Percentiles rank a stretch among this genome's conserved stretches.
These are phyloP conservation scores for Conoideocrella luteorostrata DNA, from an alignment of 2,329 filamentous ascomycete genomes.

Conservation along the genomic window DNA sequence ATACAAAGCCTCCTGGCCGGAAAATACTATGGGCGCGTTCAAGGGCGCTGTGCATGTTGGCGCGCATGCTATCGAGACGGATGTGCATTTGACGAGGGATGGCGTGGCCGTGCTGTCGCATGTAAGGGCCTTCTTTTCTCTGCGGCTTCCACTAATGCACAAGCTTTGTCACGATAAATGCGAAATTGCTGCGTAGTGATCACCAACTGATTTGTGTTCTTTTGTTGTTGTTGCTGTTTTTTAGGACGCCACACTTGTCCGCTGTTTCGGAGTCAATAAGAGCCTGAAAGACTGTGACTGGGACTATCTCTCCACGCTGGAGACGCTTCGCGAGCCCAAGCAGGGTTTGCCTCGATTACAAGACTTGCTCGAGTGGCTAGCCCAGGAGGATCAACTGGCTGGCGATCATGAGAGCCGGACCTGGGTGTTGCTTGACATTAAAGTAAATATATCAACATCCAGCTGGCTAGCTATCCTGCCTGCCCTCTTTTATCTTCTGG, in stretches of 20 bases:
- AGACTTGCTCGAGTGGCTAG: slow-evolving; percentile 69
- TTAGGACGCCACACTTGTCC: slow-evolving; percentile 67
- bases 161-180: too few relatives aligned
- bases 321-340: slow-evolving; percentile 60
- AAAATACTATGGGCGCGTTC: slow-evolving; percentile 83
- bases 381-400: slow-evolving; percentile 40
- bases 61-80: slow-evolving; percentile 79
- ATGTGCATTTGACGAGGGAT: slow-evolving; percentile 77
- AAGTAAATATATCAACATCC: slow-evolving; percentile 57
- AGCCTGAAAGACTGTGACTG: slow-evolving; percentile 72
- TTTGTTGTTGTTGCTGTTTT: neutral
- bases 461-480: too few relatives aligned
- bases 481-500: too few relatives aligned
- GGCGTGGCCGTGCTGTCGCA: slow-evolving; percentile 81
- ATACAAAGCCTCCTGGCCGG: slow-evolving; percentile 70
- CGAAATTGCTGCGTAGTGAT: too few relatives aligned
- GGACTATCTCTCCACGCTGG: slow-evolving; percentile 61
- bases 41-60: slow-evolving; percentile 65
- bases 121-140: slow-evolving; percentile 37
- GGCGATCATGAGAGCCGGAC: slow-evolving; percentile 50
- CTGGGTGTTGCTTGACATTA: slow-evolving; percentile 86
- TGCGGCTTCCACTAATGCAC: too few relatives aligned
- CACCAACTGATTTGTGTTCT: slow-evolving; percentile 8
- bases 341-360: slow-evolving; percentile 66
- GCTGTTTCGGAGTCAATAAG: slow-evolving; percentile 72